Evolutionary conservation across 192 early-diverging fungal species (phyloP), one percentile per base, ranked within the genome.

Genomic region (Lobulomyces angularis): DNA sequence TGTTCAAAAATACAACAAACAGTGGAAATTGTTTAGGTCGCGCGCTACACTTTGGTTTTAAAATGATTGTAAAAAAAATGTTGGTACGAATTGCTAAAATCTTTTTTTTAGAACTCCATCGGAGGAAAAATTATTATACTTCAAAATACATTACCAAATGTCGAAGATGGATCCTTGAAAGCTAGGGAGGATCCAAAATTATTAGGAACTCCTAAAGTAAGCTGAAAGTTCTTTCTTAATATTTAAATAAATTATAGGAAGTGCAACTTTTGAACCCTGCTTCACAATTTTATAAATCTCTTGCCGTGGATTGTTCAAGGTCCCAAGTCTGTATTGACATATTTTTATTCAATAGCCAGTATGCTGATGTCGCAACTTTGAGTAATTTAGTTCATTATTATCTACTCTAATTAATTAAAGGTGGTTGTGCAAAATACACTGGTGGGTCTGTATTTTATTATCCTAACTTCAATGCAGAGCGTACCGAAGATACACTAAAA

Each of bases 101-200:
- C 24, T 53, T 41, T 23, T 24, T 29, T 21, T 30, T 35, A 81
- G 73, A 69, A 71, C 27, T 58, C 77, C 3, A 75, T 82, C 17
- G 93, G 93, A 46, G 93, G 93, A 27, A 94, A 94, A 53, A 86
- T 97, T 26, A 50, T 91, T 4, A 68, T 82, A 12, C 55, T 90
- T 37, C 85, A 89, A 55, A 64, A 76, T 6, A 81, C 70, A 12
- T 64, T 91, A 44, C 93, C 93, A 3, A 93, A 81, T 33, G 46
- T 79, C 21, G 81, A 77, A 47, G 78, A 79, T 30, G 90, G 88
- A 21, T 59, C 69, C 14, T 58, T 97, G 9, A 90, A 93, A 49
- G 53, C 65, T 42, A 77, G 89, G 8, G 80, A 90, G 31, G 89
- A 97, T 38, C 69, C 81, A 27, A 87, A 85, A 58, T 53, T 82